Conservation (phyloP, 768 basidiomycete genomes). For the Rhodotorula kratochvilovae region DNA sequence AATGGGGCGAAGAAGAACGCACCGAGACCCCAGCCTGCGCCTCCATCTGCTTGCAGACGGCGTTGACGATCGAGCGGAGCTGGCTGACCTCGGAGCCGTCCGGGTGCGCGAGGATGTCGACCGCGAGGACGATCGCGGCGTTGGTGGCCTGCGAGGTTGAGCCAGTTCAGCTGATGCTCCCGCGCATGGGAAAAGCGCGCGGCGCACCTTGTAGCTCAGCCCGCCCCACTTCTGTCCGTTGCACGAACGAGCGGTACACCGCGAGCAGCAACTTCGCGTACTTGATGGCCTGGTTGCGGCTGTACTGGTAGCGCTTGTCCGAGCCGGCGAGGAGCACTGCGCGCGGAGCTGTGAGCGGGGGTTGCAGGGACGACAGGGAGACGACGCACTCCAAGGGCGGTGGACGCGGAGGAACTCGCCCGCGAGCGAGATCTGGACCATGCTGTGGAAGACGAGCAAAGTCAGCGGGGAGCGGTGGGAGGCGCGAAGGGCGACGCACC, state of each 20-base stretch:
- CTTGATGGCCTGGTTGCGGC: constrained; percentile 25
- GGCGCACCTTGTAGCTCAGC: constrained; percentile 1
- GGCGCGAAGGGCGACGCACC: background rate
- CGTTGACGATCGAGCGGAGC: constrained; percentile 20
- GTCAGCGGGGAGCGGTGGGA: background rate
- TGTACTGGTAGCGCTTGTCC: constrained; percentile 21
- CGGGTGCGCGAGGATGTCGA: constrained; percentile 33
- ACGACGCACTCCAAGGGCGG: constrained; percentile 30
- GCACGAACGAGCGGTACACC: constrained; percentile 27
- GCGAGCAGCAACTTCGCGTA: constrained; percentile 27
- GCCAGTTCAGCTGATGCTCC: background rate
- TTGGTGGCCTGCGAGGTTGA: background rate
- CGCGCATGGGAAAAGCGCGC: background rate
- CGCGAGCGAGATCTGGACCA: constrained; percentile 28
- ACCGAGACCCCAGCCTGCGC: constrained; percentile 13
- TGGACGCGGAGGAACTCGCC: constrained; percentile 31
- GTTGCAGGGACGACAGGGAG: background rate
- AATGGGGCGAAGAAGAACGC: background rate
- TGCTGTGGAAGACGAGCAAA: background rate
- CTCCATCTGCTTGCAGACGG: constrained; percentile 30
- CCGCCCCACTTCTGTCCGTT: background rate
- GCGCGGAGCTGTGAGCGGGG: too few relatives aligned
- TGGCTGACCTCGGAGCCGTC: constrained; percentile 26
- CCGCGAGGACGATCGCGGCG: constrained; percentile 22
- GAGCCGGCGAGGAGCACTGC: constrained; percentile 21